Base-by-base conservation (phyloP, 139 green algal genomes). In the Pycnococcus provasolii region DNA sequence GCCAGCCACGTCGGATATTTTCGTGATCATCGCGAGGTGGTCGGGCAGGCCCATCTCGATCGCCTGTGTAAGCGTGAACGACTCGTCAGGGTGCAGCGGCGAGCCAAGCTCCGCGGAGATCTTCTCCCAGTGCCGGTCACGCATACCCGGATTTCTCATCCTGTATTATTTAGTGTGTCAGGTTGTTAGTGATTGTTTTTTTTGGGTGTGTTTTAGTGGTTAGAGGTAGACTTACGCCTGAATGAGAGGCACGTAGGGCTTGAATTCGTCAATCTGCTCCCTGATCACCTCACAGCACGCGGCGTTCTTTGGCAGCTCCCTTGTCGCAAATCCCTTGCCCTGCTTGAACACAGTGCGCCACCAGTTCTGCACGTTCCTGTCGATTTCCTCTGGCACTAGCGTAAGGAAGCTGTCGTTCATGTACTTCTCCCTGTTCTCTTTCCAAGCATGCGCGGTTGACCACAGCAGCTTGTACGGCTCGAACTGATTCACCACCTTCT, bases 391-490 rank as follows among this genome's bases (percentile, higher is more conserved):
- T 0, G 80, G 76, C 44, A 87, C 58, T 40, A 92, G 75, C 53
- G 73, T 72, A 11, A 78, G 67, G 71, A 84, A 84, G 0, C 71
- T 62, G 50, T 79, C 81, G 54, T 84, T 59, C 76, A 88, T 84
- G 83, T 85, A 92, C 2, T 70, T 67, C 53, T 60, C 44, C 9
- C 75, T 55, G 3, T 57, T 8, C 4, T 68, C 4, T 3, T 69
- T 63, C 81, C 80, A 89, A 4, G 58, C 57, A 42, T 42, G 39
- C 3, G 83, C 82, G 42, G 74, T 83, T 26, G 65, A 79, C 87
- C 87, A 94, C 70, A 92, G 86, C 60, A 86, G 77, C 39, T 79
- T 53, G 78, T 85, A 91, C 6, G 87, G 87, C 1, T 92, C 86
- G 61, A 91, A 91, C n/a, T 67, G 58, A 2, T 90, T 80, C 3